Evolutionary conservation across 2,329 filamentous ascomycete species (phyloP).

Genomic region (Scleromitrula shiraiana): DNA sequence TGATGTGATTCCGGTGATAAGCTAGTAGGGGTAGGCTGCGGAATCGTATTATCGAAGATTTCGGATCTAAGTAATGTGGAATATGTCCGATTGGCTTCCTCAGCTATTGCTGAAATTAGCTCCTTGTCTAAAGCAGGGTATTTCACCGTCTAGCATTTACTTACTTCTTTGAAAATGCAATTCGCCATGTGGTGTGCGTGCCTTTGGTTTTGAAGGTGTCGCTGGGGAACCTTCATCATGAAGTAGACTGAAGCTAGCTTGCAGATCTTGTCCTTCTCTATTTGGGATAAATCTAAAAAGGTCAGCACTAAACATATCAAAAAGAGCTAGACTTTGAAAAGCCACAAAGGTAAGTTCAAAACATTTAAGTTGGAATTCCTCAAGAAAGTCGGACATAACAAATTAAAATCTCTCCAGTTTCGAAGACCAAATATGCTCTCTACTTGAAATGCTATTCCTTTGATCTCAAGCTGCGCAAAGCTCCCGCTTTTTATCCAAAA

Average conservation of each 20-base stretch:
- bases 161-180: constrained; percentile 89
- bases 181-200: constrained; percentile 79
- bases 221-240: constrained; percentile 91
- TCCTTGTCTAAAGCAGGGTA: background rate
- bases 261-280: constrained; percentile 83
- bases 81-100: constrained; percentile 92
- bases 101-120: constrained; percentile 43
- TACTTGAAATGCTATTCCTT: background rate
- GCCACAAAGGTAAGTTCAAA: background rate
- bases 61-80: constrained; percentile 82
- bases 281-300: constrained; percentile 84
- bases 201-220: constrained; percentile 78
- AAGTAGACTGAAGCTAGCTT: constrained; percentile 84
- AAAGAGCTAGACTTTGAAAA: no score
- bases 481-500: background rate
- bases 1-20: constrained; percentile 53
- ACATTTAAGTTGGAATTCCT: background rate
- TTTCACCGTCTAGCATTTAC: constrained; percentile 29
- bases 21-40: constrained; percentile 63
- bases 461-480: background rate
- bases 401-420: background rate
- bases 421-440: background rate
- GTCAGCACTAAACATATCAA: no score
- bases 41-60: constrained; percentile 84
- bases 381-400: background rate